Conservation (phyloP, 1,139 yeast genomes). For the Lodderomyces jiufengensis region DNA sequence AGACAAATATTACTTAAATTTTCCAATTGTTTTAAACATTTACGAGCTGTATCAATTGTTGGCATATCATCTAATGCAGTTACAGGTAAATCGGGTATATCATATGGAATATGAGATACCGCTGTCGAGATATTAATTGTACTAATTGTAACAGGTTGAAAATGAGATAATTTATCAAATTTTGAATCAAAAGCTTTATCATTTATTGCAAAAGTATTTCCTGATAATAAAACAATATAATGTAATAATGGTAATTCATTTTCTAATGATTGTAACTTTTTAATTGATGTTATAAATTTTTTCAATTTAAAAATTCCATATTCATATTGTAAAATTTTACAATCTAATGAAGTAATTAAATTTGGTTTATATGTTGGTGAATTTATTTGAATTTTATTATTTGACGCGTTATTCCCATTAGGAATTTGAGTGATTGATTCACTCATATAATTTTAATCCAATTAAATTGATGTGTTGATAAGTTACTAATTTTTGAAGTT, state of each 20-base stretch:
- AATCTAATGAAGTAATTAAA: constrained; percentile 13
- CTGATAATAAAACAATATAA: constrained; percentile 37
- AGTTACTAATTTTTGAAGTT: too few species aligned
- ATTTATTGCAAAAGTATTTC: constrained; percentile 47
- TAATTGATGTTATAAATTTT: constrained; percentile 19
- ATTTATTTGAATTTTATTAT: background rate
- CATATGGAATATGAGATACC: constrained; percentile 41
- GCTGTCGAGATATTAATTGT: constrained; percentile 32
- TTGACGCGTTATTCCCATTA: background rate
- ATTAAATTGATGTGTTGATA: too few species aligned
- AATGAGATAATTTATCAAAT: constrained; percentile 41
- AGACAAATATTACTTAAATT: constrained; percentile 37
- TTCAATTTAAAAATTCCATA: constrained; percentile 36
- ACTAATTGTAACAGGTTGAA: constrained; percentile 32
- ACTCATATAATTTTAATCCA: too few species aligned
- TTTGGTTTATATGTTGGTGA: constrained; percentile 5
- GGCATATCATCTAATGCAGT: constrained; percentile 34
- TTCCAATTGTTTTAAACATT: constrained; percentile 36
- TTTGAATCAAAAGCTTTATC: constrained; percentile 43
- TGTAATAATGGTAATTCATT: constrained; percentile 28
- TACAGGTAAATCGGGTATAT: constrained; percentile 29
- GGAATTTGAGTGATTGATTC: too few species aligned
- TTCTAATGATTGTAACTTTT: constrained; percentile 9
- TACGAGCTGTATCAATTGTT: constrained; percentile 23
- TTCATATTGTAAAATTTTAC: constrained; percentile 34